phyloP scores from a whole-genome alignment of 805 yeast species.

The Yamadazyma tumulicola region DNA sequence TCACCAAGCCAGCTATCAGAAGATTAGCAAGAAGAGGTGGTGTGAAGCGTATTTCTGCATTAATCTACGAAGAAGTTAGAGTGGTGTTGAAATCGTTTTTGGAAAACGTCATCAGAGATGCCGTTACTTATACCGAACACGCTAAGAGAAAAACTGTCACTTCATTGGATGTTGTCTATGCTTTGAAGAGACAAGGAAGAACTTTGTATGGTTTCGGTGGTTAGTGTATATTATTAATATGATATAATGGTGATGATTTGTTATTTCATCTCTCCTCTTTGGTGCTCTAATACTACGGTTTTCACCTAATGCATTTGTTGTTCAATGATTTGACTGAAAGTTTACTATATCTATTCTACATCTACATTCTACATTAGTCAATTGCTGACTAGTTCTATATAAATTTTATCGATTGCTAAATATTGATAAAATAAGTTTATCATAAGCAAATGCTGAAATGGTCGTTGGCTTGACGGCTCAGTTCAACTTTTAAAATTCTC shows the following conservation, averaged over 20 bases:
- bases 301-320: neutral
- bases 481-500: too few species aligned
- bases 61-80: constrained; percentile 98
- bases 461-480: too few species aligned
- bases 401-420: too few species aligned
- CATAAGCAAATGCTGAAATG: too few species aligned
- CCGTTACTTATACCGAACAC: constrained; percentile 99
- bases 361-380: too few species aligned
- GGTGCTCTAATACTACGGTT: constrained; percentile 2
- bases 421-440: too few species aligned
- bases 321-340: neutral
- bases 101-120: constrained; percentile 97
- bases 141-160: constrained; percentile 99
- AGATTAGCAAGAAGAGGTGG: constrained; percentile 99
- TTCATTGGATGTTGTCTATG: constrained; percentile 97
- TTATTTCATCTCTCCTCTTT: neutral
- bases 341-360: neutral
- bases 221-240: constrained; percentile 39
- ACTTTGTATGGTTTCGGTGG: constrained; percentile 99
- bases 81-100: constrained; percentile 93
- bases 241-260: constrained; percentile 7
- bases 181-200: constrained; percentile 99
- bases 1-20: constrained; percentile 99
- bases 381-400: too few species aligned
- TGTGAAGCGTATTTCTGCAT: constrained; percentile 99